These are phyloP conservation scores for Xylaria cubensis DNA, from an alignment of 495 filamentous ascomycete species.

Conservation along the genomic window DNA sequence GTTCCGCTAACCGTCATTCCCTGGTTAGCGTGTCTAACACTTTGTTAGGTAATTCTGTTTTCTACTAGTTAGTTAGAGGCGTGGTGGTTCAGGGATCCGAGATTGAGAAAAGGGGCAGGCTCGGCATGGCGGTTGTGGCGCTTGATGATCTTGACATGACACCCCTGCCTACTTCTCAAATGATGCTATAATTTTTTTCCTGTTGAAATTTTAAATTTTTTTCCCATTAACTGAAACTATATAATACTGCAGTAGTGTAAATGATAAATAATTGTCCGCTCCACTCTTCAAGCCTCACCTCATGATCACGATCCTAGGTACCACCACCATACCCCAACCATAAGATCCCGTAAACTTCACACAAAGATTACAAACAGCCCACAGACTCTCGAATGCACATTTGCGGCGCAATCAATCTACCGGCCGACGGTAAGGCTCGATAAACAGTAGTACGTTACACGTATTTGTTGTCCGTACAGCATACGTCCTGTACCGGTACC, in stretches of 20 bases:
- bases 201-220: background rate
- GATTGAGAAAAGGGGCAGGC: background rate
- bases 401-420: slow-evolving; percentile 21
- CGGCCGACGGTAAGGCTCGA: background rate
- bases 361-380: background rate
- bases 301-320: background rate
- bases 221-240: slow-evolving; percentile 12
- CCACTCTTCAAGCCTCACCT: slow-evolving; percentile 4
- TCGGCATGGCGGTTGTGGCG: slow-evolving; percentile 26
- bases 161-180: background rate
- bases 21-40: slow-evolving; percentile 11
- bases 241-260: slow-evolving; percentile 4
- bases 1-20: slow-evolving; percentile 10
- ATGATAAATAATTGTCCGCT: background rate
- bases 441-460: slow-evolving; percentile 20
- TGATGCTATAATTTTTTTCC: background rate
- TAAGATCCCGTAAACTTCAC: background rate
- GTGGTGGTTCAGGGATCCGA: background rate
- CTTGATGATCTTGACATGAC: slow-evolving; percentile 13
- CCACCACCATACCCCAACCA: background rate
- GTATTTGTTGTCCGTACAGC: slow-evolving; percentile 24
- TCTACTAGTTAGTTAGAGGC: background rate
- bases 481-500: slow-evolving; percentile 24
- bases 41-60: background rate
- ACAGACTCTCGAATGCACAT: slow-evolving; percentile 7